These are phyloP conservation scores for Backusella luteola DNA, from an alignment of 192 early-diverging fungal species.

Conservation along the genomic window DNA sequence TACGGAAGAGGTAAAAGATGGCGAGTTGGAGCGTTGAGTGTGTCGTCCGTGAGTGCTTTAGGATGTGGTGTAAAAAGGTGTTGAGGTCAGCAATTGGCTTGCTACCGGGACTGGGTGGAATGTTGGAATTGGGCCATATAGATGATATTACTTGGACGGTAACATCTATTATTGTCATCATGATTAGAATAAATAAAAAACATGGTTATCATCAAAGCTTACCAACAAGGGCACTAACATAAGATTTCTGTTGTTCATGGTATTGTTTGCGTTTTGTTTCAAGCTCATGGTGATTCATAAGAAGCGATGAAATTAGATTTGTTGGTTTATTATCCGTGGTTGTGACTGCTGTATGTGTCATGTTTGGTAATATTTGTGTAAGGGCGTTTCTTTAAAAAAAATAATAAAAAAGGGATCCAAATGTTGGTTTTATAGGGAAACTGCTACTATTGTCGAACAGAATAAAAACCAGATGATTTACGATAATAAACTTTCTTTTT, in stretches of 20 bases:
- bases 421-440: neutral
- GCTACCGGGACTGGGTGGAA: constrained; percentile 16
- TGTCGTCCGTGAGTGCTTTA: constrained; percentile 55
- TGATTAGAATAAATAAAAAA: neutral
- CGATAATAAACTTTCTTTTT: neutral
- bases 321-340: neutral
- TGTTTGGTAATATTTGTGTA: constrained; percentile 5
- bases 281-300: constrained; percentile 14
- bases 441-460: neutral
- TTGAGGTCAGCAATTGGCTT: constrained; percentile 48
- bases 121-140: constrained; percentile 45
- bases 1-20: constrained; percentile 50
- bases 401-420: neutral
- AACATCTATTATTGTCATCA: constrained; percentile 34
- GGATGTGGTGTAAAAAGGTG: constrained; percentile 52
- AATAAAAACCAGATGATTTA: constrained; percentile 3
- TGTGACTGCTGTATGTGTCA: constrained; percentile 11
- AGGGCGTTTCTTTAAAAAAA: constrained; percentile 1
- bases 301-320: neutral
- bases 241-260: constrained; percentile 14
- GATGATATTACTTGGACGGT: constrained; percentile 54
- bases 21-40: constrained; percentile 63
- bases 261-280: constrained; percentile 15
- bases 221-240: constrained; percentile 20
- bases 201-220: neutral